phyloP scores from a whole-genome alignment of 768 basidiomycete genomes.

The Lactarius hatsudake region DNA sequence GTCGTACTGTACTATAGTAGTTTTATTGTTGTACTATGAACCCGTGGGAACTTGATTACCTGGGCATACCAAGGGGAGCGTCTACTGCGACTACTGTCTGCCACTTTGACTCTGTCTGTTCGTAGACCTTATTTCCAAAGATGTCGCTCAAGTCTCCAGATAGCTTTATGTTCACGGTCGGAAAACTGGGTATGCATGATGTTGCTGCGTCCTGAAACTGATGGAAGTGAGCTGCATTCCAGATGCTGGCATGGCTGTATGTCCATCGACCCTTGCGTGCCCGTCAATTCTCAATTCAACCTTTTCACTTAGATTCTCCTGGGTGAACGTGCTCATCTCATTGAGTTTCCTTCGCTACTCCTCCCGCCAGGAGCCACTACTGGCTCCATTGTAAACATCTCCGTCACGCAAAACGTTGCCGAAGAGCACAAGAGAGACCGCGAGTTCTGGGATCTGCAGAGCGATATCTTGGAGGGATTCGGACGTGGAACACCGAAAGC shows the following conservation, averaged over 20 bases:
- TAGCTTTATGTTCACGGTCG: constrained; percentile 89
- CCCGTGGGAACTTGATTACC: constrained; percentile 10
- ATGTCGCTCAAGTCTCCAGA: constrained; percentile 43
- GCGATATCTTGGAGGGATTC: constrained; percentile 71
- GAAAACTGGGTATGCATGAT: constrained; percentile 75
- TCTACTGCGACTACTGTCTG: too few species aligned
- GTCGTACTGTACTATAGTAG: too few species aligned
- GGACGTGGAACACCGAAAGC: constrained; percentile 63
- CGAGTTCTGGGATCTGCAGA: constrained; percentile 84
- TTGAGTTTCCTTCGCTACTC: constrained; percentile 96
- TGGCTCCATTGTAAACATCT: constrained; percentile 96
- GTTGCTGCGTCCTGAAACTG: constrained; percentile 6
- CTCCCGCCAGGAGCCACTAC: constrained; percentile 89
- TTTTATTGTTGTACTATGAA: background rate
- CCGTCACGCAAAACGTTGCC: constrained; percentile 80
- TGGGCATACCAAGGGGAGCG: too few species aligned
- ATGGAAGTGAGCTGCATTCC: constrained; percentile 25
- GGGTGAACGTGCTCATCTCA: constrained; percentile 91
- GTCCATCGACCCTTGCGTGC: constrained; percentile 23
- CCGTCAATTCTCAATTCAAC: constrained; percentile 26
- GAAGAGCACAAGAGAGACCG: constrained; percentile 82
- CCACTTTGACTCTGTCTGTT: background rate
- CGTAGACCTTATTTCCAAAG: background rate
- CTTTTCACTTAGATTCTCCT: constrained; percentile 66
- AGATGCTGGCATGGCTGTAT: constrained; percentile 95